Evolutionary conservation across 2,329 filamentous ascomycete genomes (phyloP).

Genomic region (Septoria petroselini): DNA sequence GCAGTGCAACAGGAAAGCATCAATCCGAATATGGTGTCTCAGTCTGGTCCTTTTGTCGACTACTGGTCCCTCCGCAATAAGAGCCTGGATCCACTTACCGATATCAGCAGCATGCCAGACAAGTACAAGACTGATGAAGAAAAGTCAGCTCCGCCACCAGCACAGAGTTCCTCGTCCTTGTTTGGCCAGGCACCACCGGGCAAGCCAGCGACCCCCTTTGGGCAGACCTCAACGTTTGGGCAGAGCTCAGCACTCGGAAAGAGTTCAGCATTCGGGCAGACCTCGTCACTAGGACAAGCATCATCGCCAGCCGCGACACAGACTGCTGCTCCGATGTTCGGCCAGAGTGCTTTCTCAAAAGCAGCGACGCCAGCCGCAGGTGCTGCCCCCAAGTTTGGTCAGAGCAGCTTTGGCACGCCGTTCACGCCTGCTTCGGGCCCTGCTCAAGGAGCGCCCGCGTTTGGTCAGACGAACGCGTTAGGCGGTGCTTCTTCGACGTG

Average conservation of each 20-base stretch:
- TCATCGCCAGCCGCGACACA: background rate
- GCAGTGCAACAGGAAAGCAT: slow-evolving; percentile 63
- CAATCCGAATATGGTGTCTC: slow-evolving; percentile 16
- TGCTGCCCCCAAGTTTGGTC: slow-evolving; percentile 19
- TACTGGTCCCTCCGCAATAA: slow-evolving; percentile 9
- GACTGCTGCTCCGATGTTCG: slow-evolving; percentile 26
- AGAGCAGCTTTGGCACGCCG: slow-evolving; percentile 17
- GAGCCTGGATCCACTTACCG: background rate
- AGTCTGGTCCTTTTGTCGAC: slow-evolving; percentile 7
- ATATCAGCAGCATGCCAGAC: background rate
- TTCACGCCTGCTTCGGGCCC: slow-evolving; percentile 17
- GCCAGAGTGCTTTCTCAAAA: slow-evolving; percentile 5
- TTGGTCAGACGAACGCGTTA: slow-evolving; percentile 12
- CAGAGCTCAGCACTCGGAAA: too few species aligned
- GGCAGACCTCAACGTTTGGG: slow-evolving; percentile 8
- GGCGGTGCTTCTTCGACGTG: slow-evolving; percentile 3
- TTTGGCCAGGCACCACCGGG: background rate
- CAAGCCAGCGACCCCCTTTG: slow-evolving; percentile 4
- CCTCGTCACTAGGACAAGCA: slow-evolving; percentile 3
- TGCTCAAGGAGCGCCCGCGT: slow-evolving; percentile 13
- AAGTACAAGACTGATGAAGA: slow-evolving; percentile 1
- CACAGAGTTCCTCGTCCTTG: background rate
- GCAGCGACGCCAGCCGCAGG: slow-evolving; percentile 10
- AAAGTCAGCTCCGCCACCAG: background rate
- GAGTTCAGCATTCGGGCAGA: too few species aligned